These are phyloP conservation scores for Aureoboletus auriporus DNA, from an alignment of 768 basidiomycete species.

Conservation along the genomic window DNA sequence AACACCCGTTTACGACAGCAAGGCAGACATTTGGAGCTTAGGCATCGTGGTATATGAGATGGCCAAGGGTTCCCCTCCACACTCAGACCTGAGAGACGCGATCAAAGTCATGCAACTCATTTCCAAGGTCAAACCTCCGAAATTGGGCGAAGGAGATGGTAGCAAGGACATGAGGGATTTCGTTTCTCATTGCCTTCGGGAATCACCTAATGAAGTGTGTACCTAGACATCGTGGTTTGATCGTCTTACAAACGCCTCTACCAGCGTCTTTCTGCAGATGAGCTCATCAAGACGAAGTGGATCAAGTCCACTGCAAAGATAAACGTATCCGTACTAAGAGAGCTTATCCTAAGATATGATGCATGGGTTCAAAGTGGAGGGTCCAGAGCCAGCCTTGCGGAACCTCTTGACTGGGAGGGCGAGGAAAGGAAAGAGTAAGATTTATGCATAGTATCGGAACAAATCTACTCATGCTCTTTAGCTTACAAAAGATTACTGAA, in stretches of 20 bases:
- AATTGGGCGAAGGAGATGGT: conserved; percentile 72
- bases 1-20: conserved; percentile 90
- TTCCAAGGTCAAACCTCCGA: conserved; percentile 77
- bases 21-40: conserved; percentile 97
- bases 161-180: conserved; percentile 88
- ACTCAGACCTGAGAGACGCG: conserved; percentile 78
- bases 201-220: conserved; percentile 73
- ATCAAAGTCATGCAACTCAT: conserved; percentile 88
- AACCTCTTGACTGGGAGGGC: conserved; percentile 67
- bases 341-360: conserved; percentile 77
- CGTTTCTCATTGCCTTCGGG: conserved; percentile 74
- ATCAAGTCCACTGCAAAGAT: conserved; percentile 73
- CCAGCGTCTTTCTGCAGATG: conserved; percentile 87
- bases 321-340: conserved; percentile 65
- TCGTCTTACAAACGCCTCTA: conserved; percentile 6
- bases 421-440: conserved; percentile 55
- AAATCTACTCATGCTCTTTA: conserved; percentile 9
- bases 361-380: conserved; percentile 65
- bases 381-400: conserved; percentile 72
- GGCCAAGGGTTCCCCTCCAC: conserved; percentile 93
- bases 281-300: conserved; percentile 85
- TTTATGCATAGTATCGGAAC: neutral
- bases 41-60: conserved; percentile 97
- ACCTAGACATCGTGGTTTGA: neutral
- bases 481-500: conserved; percentile 18